Evolutionary conservation across 1,284 basidiomycete genomes (phyloP).

Genomic region (Taiwanofungus camphoratus): DNA sequence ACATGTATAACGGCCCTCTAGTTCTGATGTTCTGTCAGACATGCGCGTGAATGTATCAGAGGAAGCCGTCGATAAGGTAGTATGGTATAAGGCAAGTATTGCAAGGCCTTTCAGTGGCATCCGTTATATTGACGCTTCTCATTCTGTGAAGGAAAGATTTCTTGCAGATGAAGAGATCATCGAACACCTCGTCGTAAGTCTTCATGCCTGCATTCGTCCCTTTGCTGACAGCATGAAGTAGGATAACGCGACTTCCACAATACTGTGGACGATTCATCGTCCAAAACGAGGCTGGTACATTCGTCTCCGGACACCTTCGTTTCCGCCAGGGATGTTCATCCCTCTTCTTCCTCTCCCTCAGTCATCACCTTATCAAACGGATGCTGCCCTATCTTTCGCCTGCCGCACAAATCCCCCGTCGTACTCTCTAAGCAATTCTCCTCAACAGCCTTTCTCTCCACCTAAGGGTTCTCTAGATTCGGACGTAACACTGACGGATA

Average conservation of each 20-base stretch:
- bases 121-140: conserved; percentile 11
- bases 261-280: conserved; percentile 70
- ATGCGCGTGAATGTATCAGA: conserved; percentile 59
- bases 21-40: conserved; percentile 71
- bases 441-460: conserved; percentile 4
- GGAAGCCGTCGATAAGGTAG: conserved; percentile 50
- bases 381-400: conserved; percentile 56
- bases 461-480: conserved; percentile 28
- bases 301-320: conserved; percentile 58
- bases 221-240: conserved; percentile 22
- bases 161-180: conserved; percentile 68
- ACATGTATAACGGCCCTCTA: conserved; percentile 21
- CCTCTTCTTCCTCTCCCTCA: conserved; percentile 53
- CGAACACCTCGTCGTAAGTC: conserved; percentile 62
- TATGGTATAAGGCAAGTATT: conserved; percentile 67
- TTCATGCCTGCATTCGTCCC: not conserved
- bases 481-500: conserved; percentile 25
- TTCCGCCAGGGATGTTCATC: conserved; percentile 60
- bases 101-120: not conserved
- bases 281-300: conserved; percentile 79
- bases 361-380: conserved; percentile 49
- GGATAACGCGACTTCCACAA: conserved; percentile 58
- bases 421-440: conserved; percentile 10
- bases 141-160: conserved; percentile 55
- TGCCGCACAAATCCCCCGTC: conserved; percentile 46